A percentile compares a stretch with the other conserved stretches of the same genome.
Evolutionary conservation across 805 yeast species (phyloP).

Genomic region (Kodamaea neixiangensis): DNA sequence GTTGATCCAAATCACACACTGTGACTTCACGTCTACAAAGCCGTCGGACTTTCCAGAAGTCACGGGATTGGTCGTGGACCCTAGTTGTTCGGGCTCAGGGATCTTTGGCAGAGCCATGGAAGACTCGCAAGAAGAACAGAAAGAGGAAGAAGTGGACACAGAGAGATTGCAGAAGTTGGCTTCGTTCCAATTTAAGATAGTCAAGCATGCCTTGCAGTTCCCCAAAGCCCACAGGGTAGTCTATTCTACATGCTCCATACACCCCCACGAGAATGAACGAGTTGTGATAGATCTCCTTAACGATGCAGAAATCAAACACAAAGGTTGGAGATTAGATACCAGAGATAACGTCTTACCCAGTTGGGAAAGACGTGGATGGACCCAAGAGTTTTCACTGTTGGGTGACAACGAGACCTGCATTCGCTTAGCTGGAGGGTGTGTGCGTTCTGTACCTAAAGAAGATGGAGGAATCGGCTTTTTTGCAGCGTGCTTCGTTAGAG

Average conservation of each 20-base stretch:
- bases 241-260: slow-evolving; percentile 94
- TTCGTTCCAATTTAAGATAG: slow-evolving; percentile 83
- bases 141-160: slow-evolving; percentile 48
- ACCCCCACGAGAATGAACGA: slow-evolving; percentile 89
- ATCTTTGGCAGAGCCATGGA: slow-evolving; percentile 86
- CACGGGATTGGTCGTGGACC: slow-evolving; percentile 87
- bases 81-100: slow-evolving; percentile 97
- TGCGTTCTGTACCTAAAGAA: slow-evolving; percentile 77
- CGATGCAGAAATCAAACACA: slow-evolving; percentile 60
- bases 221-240: slow-evolving; percentile 78
- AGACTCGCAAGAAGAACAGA: slow-evolving; percentile 49
- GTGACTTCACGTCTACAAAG: slow-evolving; percentile 64
- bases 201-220: slow-evolving; percentile 83
- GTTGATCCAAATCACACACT: slow-evolving; percentile 51
- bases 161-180: slow-evolving; percentile 72
- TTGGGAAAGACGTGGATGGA: slow-evolving; percentile 87
- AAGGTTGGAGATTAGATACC: slow-evolving; percentile 74
- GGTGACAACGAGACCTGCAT: slow-evolving; percentile 44
- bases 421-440: slow-evolving; percentile 76
- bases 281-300: slow-evolving; percentile 79
- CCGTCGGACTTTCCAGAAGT: slow-evolving; percentile 64
- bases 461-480: slow-evolving; percentile 99
- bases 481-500: slow-evolving; percentile 81
- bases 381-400: slow-evolving; percentile 59
- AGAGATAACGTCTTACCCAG: slow-evolving; percentile 67